phyloP scores from a whole-genome alignment of 2,329 filamentous ascomycete species.

The Cryphonectria japonica region DNA sequence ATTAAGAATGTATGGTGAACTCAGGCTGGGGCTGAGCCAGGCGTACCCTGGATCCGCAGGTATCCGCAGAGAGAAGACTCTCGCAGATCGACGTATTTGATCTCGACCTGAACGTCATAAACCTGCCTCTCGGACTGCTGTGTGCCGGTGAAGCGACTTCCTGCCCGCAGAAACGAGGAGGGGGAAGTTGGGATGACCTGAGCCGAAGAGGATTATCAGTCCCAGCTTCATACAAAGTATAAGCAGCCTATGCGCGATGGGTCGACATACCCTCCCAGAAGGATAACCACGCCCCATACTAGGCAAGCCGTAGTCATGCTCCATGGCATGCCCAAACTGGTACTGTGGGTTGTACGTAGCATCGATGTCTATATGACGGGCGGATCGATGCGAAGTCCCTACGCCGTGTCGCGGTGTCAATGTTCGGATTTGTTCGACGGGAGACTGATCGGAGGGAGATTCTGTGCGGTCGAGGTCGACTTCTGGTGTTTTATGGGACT shows the following conservation, averaged over 20 bases:
- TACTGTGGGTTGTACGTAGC: slow-evolving; percentile 16
- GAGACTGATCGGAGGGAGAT: slow-evolving; percentile 16
- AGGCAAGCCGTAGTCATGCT: slow-evolving; percentile 42
- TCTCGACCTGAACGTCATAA: slow-evolving; percentile 95
- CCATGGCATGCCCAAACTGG: slow-evolving; percentile 33
- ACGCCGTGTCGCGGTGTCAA: slow-evolving; percentile 25
- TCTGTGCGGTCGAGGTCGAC: slow-evolving; percentile 21
- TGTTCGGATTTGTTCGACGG: slow-evolving; percentile 9
- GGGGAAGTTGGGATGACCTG: slow-evolving; percentile 78
- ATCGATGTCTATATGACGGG: slow-evolving; percentile 4
- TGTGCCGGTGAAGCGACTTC: slow-evolving; percentile 86
- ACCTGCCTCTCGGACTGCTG: slow-evolving; percentile 92
- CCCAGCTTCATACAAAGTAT: background rate
- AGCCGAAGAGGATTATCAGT: slow-evolving; percentile 11
- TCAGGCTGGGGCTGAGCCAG: slow-evolving; percentile 21
- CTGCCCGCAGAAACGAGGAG: slow-evolving; percentile 83
- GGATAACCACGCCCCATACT: slow-evolving; percentile 59
- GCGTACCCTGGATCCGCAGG: slow-evolving; percentile 86
- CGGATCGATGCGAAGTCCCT: slow-evolving; percentile 15
- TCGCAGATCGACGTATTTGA: slow-evolving; percentile 93
- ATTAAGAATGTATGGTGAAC: background rate
- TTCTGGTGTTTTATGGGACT: slow-evolving; percentile 19
- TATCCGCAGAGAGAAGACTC: slow-evolving; percentile 96
- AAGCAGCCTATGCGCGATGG: background rate
- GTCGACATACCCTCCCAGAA: slow-evolving; percentile 54